Base-by-base conservation (phyloP, 2,329 filamentous ascomycete species). In the Trichoderma arundinaceum region DNA sequence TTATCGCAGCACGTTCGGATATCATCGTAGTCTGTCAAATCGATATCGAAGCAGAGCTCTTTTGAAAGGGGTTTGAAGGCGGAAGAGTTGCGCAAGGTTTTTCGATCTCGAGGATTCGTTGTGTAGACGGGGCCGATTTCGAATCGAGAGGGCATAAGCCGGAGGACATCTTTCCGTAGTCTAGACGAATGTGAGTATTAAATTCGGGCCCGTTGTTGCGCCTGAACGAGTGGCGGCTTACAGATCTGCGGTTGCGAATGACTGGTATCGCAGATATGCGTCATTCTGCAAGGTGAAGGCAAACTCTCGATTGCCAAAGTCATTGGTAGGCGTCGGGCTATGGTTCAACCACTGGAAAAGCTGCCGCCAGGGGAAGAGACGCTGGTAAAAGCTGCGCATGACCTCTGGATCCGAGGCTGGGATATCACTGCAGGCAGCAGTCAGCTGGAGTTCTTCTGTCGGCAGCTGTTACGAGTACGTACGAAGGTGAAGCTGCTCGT, bases 321-420 rank as follows among this genome's bases (percentile, higher is more conserved):
- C 94, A 70, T 89, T 90, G 4, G 90, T 90, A 0, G 95, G 94
- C 7, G 88, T 88, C 7, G 92, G 90, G 62, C 92, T 92, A 78
- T 98, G 95, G 75, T 98, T 99, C 54, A 99, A 87, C 95, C 95
- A 99, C 77, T 97, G 94, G 79, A 97, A 99, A 19, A 98, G 88
- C 68, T 92, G 90, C 67, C 94, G 88, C 84, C 96, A 99, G 4
- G 95, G 95, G 73, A 98, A 98, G 43, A 99, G 84, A 54, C 95
- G 92, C 75, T 96, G 92, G 77, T 99, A 99, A 81, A 97, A 99
- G 69, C 90, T 92, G 72, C 91, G 88, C 88, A 98, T 93, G 10
- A 96, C 86, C 74, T 94, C 92, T 1, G 92, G 88, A 71, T 97
- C 92, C 44, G 88, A 91, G 48, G 85, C 82, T 43, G 77, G 67